Conservation (phyloP, 176 grass and related monocot genomes). For the Sorghum bicolor region Sorghum_bicolor_NCBIv3 NC_012875.2:7311001-7311500, state of each 20-base stretch:
- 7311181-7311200: background rate
- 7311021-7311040: no score
- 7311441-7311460: no score
- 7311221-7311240: background rate
- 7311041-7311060: slow-evolving; percentile 79
- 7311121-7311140: background rate
- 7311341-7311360: slow-evolving; percentile 14
- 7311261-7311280: background rate
- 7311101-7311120: background rate
- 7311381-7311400: background rate
- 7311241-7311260: background rate
- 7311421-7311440: no score
- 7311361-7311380: background rate
- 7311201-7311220: background rate
- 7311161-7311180: background rate
- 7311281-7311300: background rate
- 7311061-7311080: slow-evolving; percentile 97
- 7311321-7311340: background rate
- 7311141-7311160: background rate
- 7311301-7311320: background rate
- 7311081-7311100: slow-evolving; percentile 37
- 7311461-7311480: no score
- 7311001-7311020: no score
- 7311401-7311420: no score
- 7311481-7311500: no score